phyloP scores from a whole-genome alignment of 306 rosid genomes.

The Begonia masoniana region DNA sequence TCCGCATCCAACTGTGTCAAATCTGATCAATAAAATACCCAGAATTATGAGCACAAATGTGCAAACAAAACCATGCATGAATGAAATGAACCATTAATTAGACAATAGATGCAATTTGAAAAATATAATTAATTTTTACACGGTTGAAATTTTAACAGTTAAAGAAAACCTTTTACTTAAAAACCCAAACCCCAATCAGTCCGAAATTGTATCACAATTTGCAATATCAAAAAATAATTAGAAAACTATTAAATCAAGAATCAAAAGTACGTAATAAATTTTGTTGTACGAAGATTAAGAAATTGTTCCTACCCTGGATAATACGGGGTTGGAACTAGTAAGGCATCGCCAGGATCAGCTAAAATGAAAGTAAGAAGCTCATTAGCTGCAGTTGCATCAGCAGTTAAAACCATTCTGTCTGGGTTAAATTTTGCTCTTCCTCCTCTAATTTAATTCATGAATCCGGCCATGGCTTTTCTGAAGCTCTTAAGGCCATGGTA shows the following conservation, averaged over 20 bases:
- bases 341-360: conserved; percentile 81
- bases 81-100: no score
- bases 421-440: conserved; percentile 61
- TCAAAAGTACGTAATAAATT: no score
- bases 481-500: conserved; percentile 75
- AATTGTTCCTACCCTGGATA: conserved; percentile 57
- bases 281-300: not conserved
- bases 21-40: conserved; percentile 21
- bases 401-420: conserved; percentile 68
- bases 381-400: conserved; percentile 95
- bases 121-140: no score
- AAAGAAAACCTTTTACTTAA: no score
- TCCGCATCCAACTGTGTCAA: no score
- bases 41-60: not conserved
- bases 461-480: conserved; percentile 82
- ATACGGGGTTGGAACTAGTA: conserved; percentile 87
- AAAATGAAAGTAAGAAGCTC: conserved; percentile 81
- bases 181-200: no score
- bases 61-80: not conserved
- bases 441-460: conserved; percentile 77
- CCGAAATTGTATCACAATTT: no score
- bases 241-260: no score
- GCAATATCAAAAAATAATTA: no score
- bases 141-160: no score
- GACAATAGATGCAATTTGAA: no score